A percentile compares a stretch with the other conserved stretches of the same genome.
These are phyloP conservation scores for Calonectria crousiana DNA, from an alignment of 2,329 filamentous ascomycete genomes.

Conservation along the genomic window DNA sequence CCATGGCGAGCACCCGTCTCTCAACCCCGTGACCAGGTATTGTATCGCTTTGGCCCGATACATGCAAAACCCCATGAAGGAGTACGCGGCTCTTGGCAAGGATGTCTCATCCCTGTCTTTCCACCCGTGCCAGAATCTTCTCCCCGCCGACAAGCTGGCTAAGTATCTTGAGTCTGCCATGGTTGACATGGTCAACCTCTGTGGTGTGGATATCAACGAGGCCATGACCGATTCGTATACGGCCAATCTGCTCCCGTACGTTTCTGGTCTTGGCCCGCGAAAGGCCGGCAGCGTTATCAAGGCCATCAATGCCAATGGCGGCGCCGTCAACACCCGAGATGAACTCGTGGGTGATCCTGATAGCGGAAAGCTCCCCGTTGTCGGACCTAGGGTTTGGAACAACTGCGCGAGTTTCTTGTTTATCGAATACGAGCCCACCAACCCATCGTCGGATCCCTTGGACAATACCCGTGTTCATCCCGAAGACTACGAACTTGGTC, in stretches of 20 bases:
- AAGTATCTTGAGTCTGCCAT: conserved; percentile 94
- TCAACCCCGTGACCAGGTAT: conserved; percentile 85
- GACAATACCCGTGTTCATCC: conserved; percentile 98
- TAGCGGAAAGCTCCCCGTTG: conserved; percentile 80
- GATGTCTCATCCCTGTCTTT: conserved; percentile 90
- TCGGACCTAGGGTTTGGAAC: conserved; percentile 92
- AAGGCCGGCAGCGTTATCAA: conserved; percentile 83
- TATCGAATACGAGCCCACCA: conserved; percentile 87
- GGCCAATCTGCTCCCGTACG: conserved; percentile 89
- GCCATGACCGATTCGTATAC: conserved; percentile 85
- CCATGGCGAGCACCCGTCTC: conserved; percentile 81
- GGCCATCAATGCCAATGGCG: conserved; percentile 91
- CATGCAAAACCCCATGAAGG: conserved; percentile 94
- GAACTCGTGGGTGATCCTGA: conserved; percentile 92
- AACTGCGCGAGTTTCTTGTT: conserved; percentile 97
- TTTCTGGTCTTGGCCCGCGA: conserved; percentile 90
- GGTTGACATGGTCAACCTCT: conserved; percentile 98
- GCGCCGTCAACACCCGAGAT: conserved; percentile 83
- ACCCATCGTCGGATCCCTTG: conserved; percentile 87
- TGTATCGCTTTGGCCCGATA: conserved; percentile 91
- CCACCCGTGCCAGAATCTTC: conserved; percentile 88
- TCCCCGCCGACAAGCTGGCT: conserved; percentile 87
- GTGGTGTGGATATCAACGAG: conserved; percentile 95
- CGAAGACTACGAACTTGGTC: conserved; percentile 97
- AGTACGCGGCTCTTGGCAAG: conserved; percentile 92